phyloP scores from a whole-genome alignment of 257 asterid genomes.

The Solanum paucissectum region DNA sequence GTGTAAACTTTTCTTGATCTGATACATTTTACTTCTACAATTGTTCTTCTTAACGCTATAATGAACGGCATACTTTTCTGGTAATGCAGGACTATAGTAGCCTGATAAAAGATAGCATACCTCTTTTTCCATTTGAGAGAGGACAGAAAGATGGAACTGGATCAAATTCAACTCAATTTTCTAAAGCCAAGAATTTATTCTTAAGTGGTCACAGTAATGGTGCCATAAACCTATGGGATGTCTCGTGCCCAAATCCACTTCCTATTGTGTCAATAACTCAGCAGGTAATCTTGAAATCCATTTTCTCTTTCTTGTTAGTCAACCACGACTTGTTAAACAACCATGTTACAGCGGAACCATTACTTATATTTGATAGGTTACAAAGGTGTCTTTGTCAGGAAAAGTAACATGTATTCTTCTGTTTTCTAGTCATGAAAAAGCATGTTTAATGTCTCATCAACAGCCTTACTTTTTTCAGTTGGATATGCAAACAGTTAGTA shows the following conservation, averaged over 20 bases:
- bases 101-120: constrained; percentile 38
- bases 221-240: constrained; percentile 82
- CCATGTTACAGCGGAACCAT: background rate
- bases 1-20: constrained; percentile 1
- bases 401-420: background rate
- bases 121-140: constrained; percentile 57
- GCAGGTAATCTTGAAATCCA: constrained; percentile 37
- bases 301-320: background rate
- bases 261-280: constrained; percentile 60
- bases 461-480: background rate
- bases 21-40: background rate
- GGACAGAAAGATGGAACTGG: constrained; percentile 48
- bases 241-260: constrained; percentile 65
- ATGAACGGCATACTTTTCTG: background rate
- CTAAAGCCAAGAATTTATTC: constrained; percentile 56
- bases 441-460: background rate
- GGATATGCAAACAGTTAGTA: background rate
- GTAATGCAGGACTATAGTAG: constrained; percentile 43
- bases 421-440: background rate
- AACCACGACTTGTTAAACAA: background rate
- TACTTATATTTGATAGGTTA: background rate
- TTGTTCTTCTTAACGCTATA: background rate
- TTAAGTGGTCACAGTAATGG: constrained; percentile 82
- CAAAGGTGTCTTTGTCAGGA: background rate
- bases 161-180: constrained; percentile 41